These are phyloP conservation scores for Fraxinus platypoda DNA, from an alignment of 305 asterid genomes.

Conservation along the genomic window DNA sequence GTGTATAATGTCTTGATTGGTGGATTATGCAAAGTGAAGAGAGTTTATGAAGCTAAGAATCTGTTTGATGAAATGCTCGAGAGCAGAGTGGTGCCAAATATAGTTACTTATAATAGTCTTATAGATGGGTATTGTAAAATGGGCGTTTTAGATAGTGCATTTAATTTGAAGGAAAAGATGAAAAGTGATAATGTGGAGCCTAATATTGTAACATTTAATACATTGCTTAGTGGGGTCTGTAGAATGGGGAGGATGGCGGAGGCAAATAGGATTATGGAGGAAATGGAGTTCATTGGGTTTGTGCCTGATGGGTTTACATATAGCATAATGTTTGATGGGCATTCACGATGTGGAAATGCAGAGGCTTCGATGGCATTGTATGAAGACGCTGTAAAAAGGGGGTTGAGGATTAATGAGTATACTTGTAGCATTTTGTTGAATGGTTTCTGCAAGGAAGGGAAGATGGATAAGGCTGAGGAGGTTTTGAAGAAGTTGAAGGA, in stretches of 20 bases:
- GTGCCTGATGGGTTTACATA: slow-evolving; percentile 63
- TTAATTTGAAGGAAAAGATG: slow-evolving; percentile 51
- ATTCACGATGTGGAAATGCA: slow-evolving; percentile 45
- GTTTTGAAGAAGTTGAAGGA: slow-evolving; percentile 50
- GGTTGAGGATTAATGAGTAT: slow-evolving; percentile 47
- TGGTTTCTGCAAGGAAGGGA: slow-evolving; percentile 64
- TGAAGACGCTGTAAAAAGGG: slow-evolving; percentile 45
- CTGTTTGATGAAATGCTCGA: slow-evolving; percentile 69
- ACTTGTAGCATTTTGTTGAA: slow-evolving; percentile 56
- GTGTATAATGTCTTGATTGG: slow-evolving; percentile 75
- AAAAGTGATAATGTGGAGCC: slow-evolving; percentile 48
- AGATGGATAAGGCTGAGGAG: slow-evolving; percentile 56
- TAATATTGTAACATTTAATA: slow-evolving; percentile 60
- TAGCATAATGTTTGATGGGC: slow-evolving; percentile 63
- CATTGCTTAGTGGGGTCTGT: slow-evolving; percentile 68
- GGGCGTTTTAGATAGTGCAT: slow-evolving; percentile 56
- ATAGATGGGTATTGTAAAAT: slow-evolving; percentile 73
- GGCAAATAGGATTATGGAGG: slow-evolving; percentile 47
- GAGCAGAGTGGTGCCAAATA: slow-evolving; percentile 43
- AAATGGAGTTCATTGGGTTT: slow-evolving; percentile 55
- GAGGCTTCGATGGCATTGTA: slow-evolving; percentile 51
- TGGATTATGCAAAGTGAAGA: slow-evolving; percentile 67
- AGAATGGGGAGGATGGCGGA: slow-evolving; percentile 67
- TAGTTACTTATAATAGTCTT: slow-evolving; percentile 61
- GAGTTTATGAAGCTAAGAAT: slow-evolving; percentile 52